Evolutionary conservation across 2,329 filamentous ascomycete genomes (phyloP).

Genomic region (Camillea tinctor): DNA sequence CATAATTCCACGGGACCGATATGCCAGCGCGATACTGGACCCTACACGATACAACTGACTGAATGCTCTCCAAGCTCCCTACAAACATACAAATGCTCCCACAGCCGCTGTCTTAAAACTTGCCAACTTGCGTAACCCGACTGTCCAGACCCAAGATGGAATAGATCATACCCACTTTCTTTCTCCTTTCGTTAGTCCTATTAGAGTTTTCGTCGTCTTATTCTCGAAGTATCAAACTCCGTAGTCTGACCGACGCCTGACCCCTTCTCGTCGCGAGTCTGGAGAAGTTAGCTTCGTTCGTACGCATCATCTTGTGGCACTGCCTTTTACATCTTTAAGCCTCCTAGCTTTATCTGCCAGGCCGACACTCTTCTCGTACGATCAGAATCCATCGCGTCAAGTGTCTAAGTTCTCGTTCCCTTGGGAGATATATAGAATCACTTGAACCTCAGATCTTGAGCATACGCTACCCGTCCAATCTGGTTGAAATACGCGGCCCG

Average conservation of each 20-base stretch:
- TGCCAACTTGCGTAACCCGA: conserved; percentile 30
- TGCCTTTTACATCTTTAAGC: conserved; percentile 23
- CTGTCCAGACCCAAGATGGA: conserved; percentile 26
- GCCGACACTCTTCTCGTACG: conserved; percentile 26
- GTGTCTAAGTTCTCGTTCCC: conserved; percentile 16
- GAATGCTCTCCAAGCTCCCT: conserved; percentile 24
- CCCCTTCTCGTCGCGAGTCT: conserved; percentile 17
- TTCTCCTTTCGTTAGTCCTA: conserved; percentile 19
- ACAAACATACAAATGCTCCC: conserved; percentile 22
- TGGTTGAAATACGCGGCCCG: conserved; percentile 7
- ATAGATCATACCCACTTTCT: conserved; percentile 26
- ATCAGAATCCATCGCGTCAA: conserved; percentile 31
- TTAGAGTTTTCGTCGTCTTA: conserved; percentile 23
- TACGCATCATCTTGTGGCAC: conserved; percentile 27
- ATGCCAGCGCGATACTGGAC: conserved; percentile 8
- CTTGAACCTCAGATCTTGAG: conserved; percentile 32
- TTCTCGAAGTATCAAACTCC: conserved; percentile 27
- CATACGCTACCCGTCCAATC: conserved; percentile 7
- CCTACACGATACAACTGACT: conserved; percentile 26
- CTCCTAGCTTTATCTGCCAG: conserved; percentile 22
- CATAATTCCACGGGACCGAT: conserved; percentile 13
- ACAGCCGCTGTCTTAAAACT: conserved; percentile 32
- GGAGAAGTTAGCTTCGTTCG: conserved; percentile 25
- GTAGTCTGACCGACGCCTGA: conserved; percentile 29
- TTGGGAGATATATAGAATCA: conserved; percentile 39